phyloP scores from a whole-genome alignment of 2,329 filamentous ascomycete species.

The Trichoderma brevicompactum region DNA sequence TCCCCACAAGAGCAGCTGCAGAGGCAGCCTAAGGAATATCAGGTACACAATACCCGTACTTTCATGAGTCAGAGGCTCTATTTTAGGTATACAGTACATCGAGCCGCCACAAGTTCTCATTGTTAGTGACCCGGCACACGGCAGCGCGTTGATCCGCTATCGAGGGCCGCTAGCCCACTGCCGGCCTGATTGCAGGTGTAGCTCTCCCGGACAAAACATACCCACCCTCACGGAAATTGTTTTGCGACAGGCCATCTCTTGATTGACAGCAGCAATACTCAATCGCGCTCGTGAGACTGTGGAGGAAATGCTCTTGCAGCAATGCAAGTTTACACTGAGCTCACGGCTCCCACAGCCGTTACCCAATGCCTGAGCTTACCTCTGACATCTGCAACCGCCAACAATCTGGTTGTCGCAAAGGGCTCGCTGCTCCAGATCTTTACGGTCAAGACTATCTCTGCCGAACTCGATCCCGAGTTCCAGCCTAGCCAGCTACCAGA shows the following conservation, averaged over 20 bases:
- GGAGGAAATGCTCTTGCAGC: constrained; percentile 44
- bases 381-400: constrained; percentile 74
- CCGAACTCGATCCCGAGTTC: constrained; percentile 61
- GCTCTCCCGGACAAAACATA: constrained; percentile 19
- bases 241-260: constrained; percentile 21
- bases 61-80: not conserved
- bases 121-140: constrained; percentile 27
- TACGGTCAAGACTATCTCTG: constrained; percentile 67
- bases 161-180: constrained; percentile 23
- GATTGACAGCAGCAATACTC: constrained; percentile 24
- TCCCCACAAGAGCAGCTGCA: constrained; percentile 12
- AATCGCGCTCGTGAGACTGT: constrained; percentile 32
- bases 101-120: not conserved
- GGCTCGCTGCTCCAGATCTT: constrained; percentile 94
- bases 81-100: not conserved
- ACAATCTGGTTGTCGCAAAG: constrained; percentile 89
- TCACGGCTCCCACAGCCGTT: constrained; percentile 91
- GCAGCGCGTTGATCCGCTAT: constrained; percentile 34
- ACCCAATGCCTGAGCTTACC: constrained; percentile 82
- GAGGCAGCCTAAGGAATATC: not conserved
- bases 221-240: constrained; percentile 24
- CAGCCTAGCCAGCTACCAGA: constrained; percentile 45
- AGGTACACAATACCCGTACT: not conserved
- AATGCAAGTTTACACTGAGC: constrained; percentile 98
- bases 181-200: constrained; percentile 16